phyloP scores from a whole-genome alignment of 331 rosid genomes.

The Phaseolus coccineus region DNA sequence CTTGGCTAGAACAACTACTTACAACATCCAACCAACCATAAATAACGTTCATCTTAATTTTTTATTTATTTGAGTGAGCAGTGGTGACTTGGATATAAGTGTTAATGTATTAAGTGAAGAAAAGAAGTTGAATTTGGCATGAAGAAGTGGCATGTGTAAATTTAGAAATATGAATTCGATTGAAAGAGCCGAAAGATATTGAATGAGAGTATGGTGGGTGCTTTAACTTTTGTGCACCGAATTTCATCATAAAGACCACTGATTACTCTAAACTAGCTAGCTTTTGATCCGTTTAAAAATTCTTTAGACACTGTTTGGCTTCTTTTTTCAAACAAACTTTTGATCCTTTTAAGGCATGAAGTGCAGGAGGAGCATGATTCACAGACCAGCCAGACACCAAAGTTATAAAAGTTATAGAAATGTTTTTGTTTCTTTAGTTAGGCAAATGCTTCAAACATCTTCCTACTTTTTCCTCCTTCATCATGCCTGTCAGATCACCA shows the following conservation, averaged over 20 bases:
- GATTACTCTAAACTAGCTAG: slow-evolving; percentile 37
- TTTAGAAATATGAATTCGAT: slow-evolving; percentile 20
- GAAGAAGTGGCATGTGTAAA: slow-evolving; percentile 23
- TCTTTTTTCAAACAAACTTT: slow-evolving; percentile 42
- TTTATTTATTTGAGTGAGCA: background rate
- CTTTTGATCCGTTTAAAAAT: slow-evolving; percentile 39
- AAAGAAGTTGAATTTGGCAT: background rate
- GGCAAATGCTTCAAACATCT: slow-evolving; percentile 41
- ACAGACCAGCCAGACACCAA: slow-evolving; percentile 37
- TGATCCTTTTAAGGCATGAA: slow-evolving; percentile 61
- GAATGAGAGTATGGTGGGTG: slow-evolving; percentile 2
- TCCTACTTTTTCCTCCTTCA: slow-evolving; percentile 25
- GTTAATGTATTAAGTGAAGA: no score
- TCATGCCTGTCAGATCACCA: slow-evolving; percentile 29
- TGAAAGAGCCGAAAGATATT: slow-evolving; percentile 40
- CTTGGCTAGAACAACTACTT: background rate
- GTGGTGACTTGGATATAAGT: no score
- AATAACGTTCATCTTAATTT: background rate
- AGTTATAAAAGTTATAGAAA: slow-evolving; percentile 36
- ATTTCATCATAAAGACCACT: slow-evolving; percentile 49
- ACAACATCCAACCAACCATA: background rate
- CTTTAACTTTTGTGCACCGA: slow-evolving; percentile 52
- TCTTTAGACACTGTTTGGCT: slow-evolving; percentile 31
- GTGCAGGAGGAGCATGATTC: slow-evolving; percentile 49
- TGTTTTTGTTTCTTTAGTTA: slow-evolving; percentile 41